These are phyloP conservation scores for Metschnikowia vanudenii DNA, from an alignment of 805 yeast species.

Conservation along the genomic window DNA sequence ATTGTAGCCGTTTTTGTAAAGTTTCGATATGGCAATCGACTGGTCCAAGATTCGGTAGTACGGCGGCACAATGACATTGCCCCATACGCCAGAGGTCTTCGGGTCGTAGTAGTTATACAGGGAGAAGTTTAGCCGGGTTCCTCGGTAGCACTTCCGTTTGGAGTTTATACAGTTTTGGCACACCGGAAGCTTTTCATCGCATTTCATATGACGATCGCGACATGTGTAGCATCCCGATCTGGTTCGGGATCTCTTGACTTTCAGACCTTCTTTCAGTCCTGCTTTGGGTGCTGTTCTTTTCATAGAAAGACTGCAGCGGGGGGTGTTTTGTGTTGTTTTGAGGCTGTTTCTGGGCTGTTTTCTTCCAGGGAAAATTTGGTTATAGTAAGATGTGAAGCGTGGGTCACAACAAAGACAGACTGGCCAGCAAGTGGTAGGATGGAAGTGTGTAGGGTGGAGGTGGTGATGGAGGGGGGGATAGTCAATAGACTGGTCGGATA, in stretches of 20 bases:
- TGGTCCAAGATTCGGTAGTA: slow-evolving; percentile 37
- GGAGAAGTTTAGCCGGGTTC: slow-evolving; percentile 45
- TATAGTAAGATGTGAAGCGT: not conserved
- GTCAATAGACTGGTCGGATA: not conserved
- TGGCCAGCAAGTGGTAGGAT: not conserved
- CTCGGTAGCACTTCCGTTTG: slow-evolving; percentile 47
- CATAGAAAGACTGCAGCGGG: slow-evolving; percentile 4
- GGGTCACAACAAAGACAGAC: not conserved
- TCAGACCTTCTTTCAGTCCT: slow-evolving; percentile 1
- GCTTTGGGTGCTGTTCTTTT: slow-evolving; percentile 1
- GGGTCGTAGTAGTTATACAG: slow-evolving; percentile 42
- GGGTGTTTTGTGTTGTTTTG: no score
- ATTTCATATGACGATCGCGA: slow-evolving; percentile 64
- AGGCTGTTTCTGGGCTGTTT: not conserved
- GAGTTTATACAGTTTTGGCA: slow-evolving; percentile 57
- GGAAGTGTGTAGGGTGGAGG: not conserved
- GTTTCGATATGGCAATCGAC: slow-evolving; percentile 41
- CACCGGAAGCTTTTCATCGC: slow-evolving; percentile 62
- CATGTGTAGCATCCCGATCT: slow-evolving; percentile 60
- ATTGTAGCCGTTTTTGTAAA: slow-evolving; percentile 35
- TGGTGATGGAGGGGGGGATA: not conserved
- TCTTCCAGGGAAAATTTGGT: not conserved
- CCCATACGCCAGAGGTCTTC: not conserved
- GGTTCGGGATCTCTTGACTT: slow-evolving; percentile 36
- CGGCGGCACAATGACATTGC: not conserved